A percentile compares a stretch with the other conserved stretches of the same genome.
These are phyloP conservation scores for Malassezia yamatoensis DNA, from an alignment of 1,284 basidiomycete genomes.

Conservation along the genomic window DNA sequence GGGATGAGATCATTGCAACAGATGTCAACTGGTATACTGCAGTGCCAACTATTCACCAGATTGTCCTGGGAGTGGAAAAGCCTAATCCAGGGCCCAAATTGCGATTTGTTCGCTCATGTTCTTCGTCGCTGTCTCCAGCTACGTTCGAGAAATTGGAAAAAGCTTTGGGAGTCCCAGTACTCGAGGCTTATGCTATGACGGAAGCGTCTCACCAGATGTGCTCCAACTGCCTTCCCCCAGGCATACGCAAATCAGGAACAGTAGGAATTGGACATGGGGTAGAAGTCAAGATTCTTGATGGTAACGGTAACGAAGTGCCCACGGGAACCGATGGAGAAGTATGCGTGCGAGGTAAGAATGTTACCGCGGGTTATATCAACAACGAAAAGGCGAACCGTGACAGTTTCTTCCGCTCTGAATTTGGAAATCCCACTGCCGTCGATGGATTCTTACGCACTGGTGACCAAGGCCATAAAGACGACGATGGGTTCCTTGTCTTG, in stretches of 20 bases:
- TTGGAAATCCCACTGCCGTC: constrained; percentile 19
- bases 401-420: constrained; percentile 42
- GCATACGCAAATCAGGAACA: constrained; percentile 50
- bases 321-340: constrained; percentile 51
- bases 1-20: constrained; percentile 52
- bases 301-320: constrained; percentile 45
- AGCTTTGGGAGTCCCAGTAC: constrained; percentile 51
- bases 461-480: constrained; percentile 58
- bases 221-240: constrained; percentile 47
- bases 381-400: constrained; percentile 50
- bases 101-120: constrained; percentile 53
- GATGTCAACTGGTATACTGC: constrained; percentile 41
- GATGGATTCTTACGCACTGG: constrained; percentile 56
- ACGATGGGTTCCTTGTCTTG: constrained; percentile 56
- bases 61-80: constrained; percentile 49
- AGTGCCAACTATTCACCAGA: constrained; percentile 53
- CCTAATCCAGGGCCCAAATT: constrained; percentile 49
- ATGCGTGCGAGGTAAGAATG: constrained; percentile 51
- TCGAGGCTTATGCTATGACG: constrained; percentile 51
- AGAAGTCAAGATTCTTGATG: constrained; percentile 50
- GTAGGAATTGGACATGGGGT: constrained; percentile 52
- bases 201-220: constrained; percentile 53
- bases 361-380: constrained; percentile 51
- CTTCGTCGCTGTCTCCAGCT: constrained; percentile 50
- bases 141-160: constrained; percentile 51